Percentiles rank a stretch among this genome's conserved stretches.
Evolutionary conservation across 768 basidiomycete genomes (phyloP).

Genomic region (Lentinula sp.): DNA sequence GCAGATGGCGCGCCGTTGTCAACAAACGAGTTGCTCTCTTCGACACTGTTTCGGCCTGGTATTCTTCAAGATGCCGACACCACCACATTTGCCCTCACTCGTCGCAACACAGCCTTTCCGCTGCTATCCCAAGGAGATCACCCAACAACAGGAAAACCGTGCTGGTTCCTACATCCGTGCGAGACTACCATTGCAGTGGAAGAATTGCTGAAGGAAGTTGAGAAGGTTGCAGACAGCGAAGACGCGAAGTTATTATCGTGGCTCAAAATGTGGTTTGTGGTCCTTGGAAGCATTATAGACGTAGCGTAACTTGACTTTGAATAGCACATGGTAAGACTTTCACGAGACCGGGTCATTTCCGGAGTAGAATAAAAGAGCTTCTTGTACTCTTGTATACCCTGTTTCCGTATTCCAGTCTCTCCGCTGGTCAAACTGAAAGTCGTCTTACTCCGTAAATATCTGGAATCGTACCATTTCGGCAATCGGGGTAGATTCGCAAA

Average conservation of each 20-base stretch:
- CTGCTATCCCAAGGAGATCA: constrained; percentile 86
- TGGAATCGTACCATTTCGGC: constrained; percentile 30
- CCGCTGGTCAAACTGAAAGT: not conserved
- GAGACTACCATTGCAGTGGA: constrained; percentile 59
- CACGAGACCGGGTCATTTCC: not conserved
- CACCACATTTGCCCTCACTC: constrained; percentile 50
- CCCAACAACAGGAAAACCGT: constrained; percentile 64
- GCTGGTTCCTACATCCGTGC: constrained; percentile 89
- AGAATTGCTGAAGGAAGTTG: constrained; percentile 56
- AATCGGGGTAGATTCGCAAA: constrained; percentile 8
- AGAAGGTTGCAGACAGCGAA: constrained; percentile 21
- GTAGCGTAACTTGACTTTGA: constrained; percentile 21
- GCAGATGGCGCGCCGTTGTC: constrained; percentile 62
- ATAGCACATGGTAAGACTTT: not conserved
- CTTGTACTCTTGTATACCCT: not conserved
- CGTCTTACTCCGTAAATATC: not conserved
- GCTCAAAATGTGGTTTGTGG: constrained; percentile 76
- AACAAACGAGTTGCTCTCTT: constrained; percentile 48
- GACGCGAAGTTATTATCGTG: constrained; percentile 34
- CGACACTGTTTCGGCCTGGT: constrained; percentile 52
- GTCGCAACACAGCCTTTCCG: constrained; percentile 54
- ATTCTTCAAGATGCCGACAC: constrained; percentile 35
- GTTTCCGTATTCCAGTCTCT: not conserved
- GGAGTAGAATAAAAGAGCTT: constrained; percentile 5
- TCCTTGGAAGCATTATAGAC: constrained; percentile 62